These are phyloP conservation scores for Hygrophorus russula DNA, from an alignment of 768 basidiomycete genomes.

Conservation along the genomic window DNA sequence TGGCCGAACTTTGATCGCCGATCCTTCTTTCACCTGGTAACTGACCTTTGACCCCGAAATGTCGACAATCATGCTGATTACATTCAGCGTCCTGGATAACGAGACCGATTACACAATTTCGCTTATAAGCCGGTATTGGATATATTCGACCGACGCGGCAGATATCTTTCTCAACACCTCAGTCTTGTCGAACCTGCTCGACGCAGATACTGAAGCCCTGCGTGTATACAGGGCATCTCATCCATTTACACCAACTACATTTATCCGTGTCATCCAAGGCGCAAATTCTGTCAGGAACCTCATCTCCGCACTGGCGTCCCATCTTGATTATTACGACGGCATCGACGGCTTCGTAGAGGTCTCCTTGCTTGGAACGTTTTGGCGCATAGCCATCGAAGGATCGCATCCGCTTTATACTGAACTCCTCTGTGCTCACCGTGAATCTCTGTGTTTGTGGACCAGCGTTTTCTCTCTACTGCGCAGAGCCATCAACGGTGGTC, in stretches of 20 bases:
- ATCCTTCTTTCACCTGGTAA: slow-evolving; percentile 1
- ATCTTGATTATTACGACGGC: neutral
- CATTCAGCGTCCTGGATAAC: slow-evolving; percentile 1
- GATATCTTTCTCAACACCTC: neutral
- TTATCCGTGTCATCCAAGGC: slow-evolving; percentile 1
- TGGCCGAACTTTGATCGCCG: slow-evolving; percentile 1
- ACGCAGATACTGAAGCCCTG: neutral
- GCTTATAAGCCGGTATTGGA: slow-evolving; percentile 1
- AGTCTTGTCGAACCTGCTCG: neutral
- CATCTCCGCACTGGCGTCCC: neutral
- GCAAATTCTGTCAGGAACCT: neutral
- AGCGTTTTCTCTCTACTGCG: neutral
- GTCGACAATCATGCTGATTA: neutral
- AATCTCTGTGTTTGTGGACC: slow-evolving; percentile 1
- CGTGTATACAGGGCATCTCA: neutral
- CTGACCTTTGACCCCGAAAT: neutral
- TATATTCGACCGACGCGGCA: neutral
- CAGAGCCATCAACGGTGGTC: neutral
- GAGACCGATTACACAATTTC: neutral
- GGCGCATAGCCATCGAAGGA: neutral
- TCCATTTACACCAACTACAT: neutral
- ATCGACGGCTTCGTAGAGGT: neutral
- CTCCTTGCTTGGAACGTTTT: slow-evolving; percentile 1
- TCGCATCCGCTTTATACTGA: slow-evolving; percentile 1
- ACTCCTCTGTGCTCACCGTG: slow-evolving; percentile 1